Evolutionary conservation across 78 protist genomes (phyloP).

Genomic region (Monocercomonoides exilis): DNA sequence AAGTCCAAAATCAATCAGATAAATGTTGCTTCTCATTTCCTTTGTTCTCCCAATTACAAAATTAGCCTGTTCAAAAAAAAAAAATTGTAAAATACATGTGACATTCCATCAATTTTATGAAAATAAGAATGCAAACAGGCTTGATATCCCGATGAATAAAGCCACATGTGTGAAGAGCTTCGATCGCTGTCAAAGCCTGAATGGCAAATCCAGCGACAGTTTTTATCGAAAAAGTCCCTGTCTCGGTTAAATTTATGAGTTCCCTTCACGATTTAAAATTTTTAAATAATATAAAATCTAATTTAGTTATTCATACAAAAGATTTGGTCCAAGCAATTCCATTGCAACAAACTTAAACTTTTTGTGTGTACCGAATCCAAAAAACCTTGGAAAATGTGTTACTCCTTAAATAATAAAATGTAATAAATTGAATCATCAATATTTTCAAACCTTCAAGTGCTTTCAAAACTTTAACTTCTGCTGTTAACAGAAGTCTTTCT

Average conservation of each 20-base stretch:
- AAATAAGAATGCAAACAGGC: not conserved
- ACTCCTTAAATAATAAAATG: too few relatives aligned
- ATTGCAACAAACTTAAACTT: not conserved
- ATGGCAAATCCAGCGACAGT: not conserved
- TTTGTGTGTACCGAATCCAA: not conserved
- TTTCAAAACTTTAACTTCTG: too few relatives aligned
- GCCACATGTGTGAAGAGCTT: not conserved
- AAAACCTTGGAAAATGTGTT: not conserved
- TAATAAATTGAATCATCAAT: too few relatives aligned
- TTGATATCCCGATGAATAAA: not conserved
- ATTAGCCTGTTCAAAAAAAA: not conserved
- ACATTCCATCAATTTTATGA: not conserved
- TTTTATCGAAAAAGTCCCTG: not conserved
- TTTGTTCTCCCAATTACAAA: not conserved
- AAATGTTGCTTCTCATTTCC: not conserved
- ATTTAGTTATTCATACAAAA: not conserved
- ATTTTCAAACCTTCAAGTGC: too few relatives aligned
- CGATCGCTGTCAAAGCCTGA: not conserved
- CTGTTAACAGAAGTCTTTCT: too few relatives aligned
- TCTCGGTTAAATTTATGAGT: not conserved
- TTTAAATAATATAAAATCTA: not conserved
- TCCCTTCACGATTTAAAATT: not conserved
- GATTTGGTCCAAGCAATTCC: not conserved
- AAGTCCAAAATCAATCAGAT: not conserved
- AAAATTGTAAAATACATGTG: not conserved